These are phyloP conservation scores for Xylariales sp. DNA, from an alignment of 2,329 filamentous ascomycete genomes.

Conservation along the genomic window DNA sequence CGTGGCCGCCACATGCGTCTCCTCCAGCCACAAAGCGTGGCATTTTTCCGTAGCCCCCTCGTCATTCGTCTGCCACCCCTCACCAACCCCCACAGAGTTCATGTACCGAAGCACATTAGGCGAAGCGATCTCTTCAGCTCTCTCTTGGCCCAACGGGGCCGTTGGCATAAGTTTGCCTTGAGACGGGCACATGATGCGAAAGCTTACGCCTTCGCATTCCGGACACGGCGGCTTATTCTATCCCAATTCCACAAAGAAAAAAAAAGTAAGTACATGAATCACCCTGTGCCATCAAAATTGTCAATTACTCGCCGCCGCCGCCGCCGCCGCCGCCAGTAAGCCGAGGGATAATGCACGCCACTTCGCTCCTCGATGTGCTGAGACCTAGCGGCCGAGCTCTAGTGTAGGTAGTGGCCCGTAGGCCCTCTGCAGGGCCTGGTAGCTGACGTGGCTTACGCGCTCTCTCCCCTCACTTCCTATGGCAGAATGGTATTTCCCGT, in stretches of 20 bases:
- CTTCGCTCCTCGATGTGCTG: constrained; percentile 15
- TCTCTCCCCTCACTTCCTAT: neutral
- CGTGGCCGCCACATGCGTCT: constrained; percentile 40
- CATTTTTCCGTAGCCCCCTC: neutral
- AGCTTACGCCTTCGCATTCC: constrained; percentile 32
- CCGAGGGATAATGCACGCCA: constrained; percentile 27
- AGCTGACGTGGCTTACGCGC: constrained; percentile 28
- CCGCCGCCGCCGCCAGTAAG: constrained; percentile 29
- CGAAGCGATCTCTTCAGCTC: constrained; percentile 32
- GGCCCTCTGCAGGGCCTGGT: constrained; percentile 12
- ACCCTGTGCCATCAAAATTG: neutral
- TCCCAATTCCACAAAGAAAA: neutral
- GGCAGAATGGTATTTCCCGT: neutral
- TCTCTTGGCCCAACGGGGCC: constrained; percentile 23
- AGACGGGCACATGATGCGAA: constrained; percentile 26
- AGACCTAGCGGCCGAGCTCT: constrained; percentile 8
- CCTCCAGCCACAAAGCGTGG: constrained; percentile 31
- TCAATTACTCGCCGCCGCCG: neutral
- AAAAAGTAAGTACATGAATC: neutral
- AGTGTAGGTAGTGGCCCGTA: neutral
- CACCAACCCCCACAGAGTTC: constrained; percentile 17
- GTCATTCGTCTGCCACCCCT: constrained; percentile 21
- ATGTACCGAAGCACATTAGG: constrained; percentile 24
- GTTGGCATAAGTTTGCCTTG: constrained; percentile 1
- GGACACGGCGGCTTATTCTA: constrained; percentile 27